Base-by-base conservation (phyloP, 768 basidiomycete genomes). In the Inosperma sp. region DNA sequence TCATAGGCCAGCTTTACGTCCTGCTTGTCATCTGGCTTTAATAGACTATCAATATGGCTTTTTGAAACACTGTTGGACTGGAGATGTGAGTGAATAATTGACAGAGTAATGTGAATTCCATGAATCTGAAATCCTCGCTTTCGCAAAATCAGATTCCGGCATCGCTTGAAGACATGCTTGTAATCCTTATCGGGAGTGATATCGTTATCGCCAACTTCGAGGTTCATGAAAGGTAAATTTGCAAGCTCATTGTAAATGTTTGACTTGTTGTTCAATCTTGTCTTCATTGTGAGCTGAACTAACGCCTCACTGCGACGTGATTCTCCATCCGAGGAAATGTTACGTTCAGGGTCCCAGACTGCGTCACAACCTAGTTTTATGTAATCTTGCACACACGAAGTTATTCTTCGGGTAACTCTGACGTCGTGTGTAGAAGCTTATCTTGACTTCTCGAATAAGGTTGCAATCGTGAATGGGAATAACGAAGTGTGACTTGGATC, bases 141-240 rank as follows among this genome's bases (percentile, higher is more conserved):
- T 5, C 67, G 61, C 7, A 72, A 48, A 9, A 62, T n/a, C 8
- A 62, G 48, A 50, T 69, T 69, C 2, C 67, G 57, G 16, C 60
- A 42, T 1, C 63, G 59, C 53, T 72, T 71, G 40, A 69, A 49
- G 35, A 69, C 49, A 51, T 72, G 71, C 47, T 68, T 68, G 16
- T 41, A 65, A 47, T 71, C 70, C 35, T 68, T 71, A 33, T 72
- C 69, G 1, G 50, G 48, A 5, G 70, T 71, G 4, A 71, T n/a
- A 40, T 71, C 68, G 40, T 71, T 61, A 22, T 60, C 57, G 5
- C 70, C 68, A 16, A 67, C 65, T n/a, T 59, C 33, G 2, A 66
- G 48, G 44, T 72, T 62, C 53, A 72, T 52, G 27, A 68, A 48
- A 1, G 0, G 19, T 0, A 72, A 46, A 3, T 17, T 13, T 9